Evolutionary conservation across 2,329 filamentous ascomycete genomes (phyloP), one percentile per base, ranked within the genome.

Genomic region (Neofusicoccum sp.): DNA sequence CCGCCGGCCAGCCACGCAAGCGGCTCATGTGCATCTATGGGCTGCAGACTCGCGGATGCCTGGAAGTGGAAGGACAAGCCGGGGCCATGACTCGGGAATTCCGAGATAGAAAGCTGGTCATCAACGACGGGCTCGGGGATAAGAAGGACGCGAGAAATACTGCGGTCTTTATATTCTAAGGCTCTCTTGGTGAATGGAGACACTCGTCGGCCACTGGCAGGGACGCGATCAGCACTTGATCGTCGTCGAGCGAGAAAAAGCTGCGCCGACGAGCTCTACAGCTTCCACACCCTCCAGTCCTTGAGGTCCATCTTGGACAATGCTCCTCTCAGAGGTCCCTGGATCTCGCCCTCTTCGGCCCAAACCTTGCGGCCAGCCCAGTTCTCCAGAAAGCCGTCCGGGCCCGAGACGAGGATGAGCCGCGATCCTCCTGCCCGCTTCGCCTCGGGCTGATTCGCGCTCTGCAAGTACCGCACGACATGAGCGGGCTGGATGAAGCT

Each of bases 381-480:
- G 67, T 89, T 85, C 47, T 85, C 84, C 43, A 98, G 84, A 77
- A 98, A 98, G 0, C 95, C 94, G 61, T 96, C 92, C 0, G 95
- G 94, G 0, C 95, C 95, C 0, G 93, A 96, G 1, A 98, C 85
- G 62, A 97, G 81, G n/a, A 97, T 80, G 22, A 97, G 74, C 29
- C 64, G 60, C 12, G 31, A 67, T 64, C n/a, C 63, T 2, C 12
- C n/a, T 2, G 9, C 9, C 36, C n/a, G 31, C 6, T 8, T 16
- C 14, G 31, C 41, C 8, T 16, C 31, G 1, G 41, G 14, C 59
- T 61, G 33, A n/a, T 39, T 14, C 7, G 44, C 36, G 1, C 56
- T 39, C 12, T 37, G 50, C 36, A 65, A 29, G 39, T 47, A 67
- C 59, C 69, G 70, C 41, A 68, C 70, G 6, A 82, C 72, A 36